Base-by-base conservation (phyloP, 805 yeast genomes). In the Starmerella riodocensis region DNA sequence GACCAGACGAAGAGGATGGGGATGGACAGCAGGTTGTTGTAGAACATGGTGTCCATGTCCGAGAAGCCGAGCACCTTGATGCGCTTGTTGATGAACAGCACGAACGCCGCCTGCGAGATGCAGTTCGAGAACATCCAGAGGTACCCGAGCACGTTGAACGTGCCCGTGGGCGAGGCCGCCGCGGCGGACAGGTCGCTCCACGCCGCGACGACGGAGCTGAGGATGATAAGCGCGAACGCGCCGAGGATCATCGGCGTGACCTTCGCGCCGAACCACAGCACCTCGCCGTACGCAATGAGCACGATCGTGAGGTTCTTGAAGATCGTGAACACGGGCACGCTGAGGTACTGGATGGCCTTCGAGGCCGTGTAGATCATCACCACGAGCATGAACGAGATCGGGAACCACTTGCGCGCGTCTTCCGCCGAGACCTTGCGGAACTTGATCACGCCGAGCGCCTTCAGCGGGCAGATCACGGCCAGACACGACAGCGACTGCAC, bases 61-160 rank as follows among this genome's bases (percentile, higher is more conserved):
- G 53, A 47, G 72, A 91, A 91, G 57, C 85, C 85, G 55, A 95
- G 84, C 61, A 85, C 72, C 78, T 88, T 88, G 58, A 91, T 88
- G 71, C 97, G 82, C 73, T 85, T 88, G 73, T 97, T 82, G 94
- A 91, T 80, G 67, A 78, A 72, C 51, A 91, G 71, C 32, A 91
- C 97, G 59, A 85, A 91, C 7, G 91, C 70, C 34, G 98, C 97
- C 41, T 93, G 80, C 14, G 95, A 74, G 59, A 88, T 69, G 70
- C 98, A 91, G 75, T 91, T 91, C 57, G 78, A 57, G 51, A 83
- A 71, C 98, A 91, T 91, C 98, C 98, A 91, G 62, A 85, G 62
- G 74, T 91, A 91, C 47, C 98, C 98, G 18, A 57, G 49, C 24
- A 54, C 45, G 35, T 32, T 41, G 43, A 42, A 38, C 13, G 22